Conservation (phyloP, 495 filamentous ascomycete species). For the Penicillium taxi region DNA sequence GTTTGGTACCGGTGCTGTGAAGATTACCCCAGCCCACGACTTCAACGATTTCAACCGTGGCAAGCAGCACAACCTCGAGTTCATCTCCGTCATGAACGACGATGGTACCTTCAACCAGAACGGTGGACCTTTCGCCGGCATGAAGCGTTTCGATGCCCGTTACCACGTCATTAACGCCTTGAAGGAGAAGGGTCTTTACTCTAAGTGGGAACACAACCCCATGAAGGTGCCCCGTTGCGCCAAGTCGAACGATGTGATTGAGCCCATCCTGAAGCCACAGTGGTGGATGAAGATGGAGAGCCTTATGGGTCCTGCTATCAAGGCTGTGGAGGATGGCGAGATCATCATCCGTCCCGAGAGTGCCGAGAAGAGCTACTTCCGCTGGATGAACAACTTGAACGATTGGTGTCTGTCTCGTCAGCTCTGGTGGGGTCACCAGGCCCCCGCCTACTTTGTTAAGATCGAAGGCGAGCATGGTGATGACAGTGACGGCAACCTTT, state of each 20-base stretch:
- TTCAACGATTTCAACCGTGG: conserved; percentile 71
- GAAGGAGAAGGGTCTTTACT: conserved; percentile 62
- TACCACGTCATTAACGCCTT: conserved; percentile 63
- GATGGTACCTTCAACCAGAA: conserved; percentile 58
- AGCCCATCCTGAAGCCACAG: conserved; percentile 72
- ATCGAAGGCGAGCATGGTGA: conserved; percentile 54
- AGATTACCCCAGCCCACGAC: conserved; percentile 74
- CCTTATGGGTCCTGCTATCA: conserved; percentile 51
- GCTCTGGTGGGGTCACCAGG: conserved; percentile 81
- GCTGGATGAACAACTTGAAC: conserved; percentile 65
- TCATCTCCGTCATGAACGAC: conserved; percentile 45
- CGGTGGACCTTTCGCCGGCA: conserved; percentile 52
- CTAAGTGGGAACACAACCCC: conserved; percentile 68
- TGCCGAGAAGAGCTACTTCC: conserved; percentile 61
- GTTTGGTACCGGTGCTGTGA: conserved; percentile 74
- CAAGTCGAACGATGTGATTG: conserved; percentile 73
- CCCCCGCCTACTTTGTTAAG: conserved; percentile 64
- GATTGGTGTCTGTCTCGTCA: conserved; percentile 81
- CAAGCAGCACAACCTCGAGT: conserved; percentile 53
- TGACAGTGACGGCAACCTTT: conserved; percentile 48
- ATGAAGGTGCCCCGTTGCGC: conserved; percentile 73
- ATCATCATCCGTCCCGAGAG: conserved; percentile 66
- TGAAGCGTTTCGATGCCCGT: conserved; percentile 71
- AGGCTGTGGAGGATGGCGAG: conserved; percentile 58
- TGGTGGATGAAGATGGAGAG: conserved; percentile 67